These are phyloP conservation scores for Psilocybe mexicana DNA, from an alignment of 1,284 basidiomycete species.

Conservation along the genomic window DNA sequence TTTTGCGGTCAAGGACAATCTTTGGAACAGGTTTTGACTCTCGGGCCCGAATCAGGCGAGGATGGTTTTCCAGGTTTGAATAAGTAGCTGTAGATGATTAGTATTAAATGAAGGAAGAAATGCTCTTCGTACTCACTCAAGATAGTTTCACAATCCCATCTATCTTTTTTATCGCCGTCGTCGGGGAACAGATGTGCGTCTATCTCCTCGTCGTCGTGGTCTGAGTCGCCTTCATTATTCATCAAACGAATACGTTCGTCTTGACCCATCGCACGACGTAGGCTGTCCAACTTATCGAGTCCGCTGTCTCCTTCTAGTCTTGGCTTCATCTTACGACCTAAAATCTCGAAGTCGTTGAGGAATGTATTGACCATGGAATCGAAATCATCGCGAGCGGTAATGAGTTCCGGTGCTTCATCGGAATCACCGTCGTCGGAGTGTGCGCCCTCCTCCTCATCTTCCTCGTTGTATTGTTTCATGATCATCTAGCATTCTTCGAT, in stretches of 20 bases:
- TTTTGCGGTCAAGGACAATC: constrained; percentile 73
- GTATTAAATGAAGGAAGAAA: background rate
- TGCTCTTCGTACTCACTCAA: constrained; percentile 62
- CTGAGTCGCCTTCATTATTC: constrained; percentile 41
- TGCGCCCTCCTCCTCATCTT: constrained; percentile 50
- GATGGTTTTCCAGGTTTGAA: constrained; percentile 94
- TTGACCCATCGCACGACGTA: constrained; percentile 78
- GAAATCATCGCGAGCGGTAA: constrained; percentile 86
- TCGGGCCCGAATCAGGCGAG: constrained; percentile 75
- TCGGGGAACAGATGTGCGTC: constrained; percentile 45
- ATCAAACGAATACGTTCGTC: constrained; percentile 50
- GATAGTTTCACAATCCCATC: constrained; percentile 96
- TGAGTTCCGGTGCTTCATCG: constrained; percentile 72
- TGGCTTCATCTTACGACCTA: constrained; percentile 86
- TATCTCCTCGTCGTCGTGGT: constrained; percentile 49
- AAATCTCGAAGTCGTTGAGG: constrained; percentile 87
- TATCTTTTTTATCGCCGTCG: constrained; percentile 68
- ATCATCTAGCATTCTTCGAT: constrained; percentile 14
- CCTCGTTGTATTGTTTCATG: constrained; percentile 25
- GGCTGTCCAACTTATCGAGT: constrained; percentile 75
- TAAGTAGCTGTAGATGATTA: constrained; percentile 75
- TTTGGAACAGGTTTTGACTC: constrained; percentile 55
- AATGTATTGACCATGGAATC: constrained; percentile 93
- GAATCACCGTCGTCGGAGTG: constrained; percentile 51
- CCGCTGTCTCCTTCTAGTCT: constrained; percentile 71